phyloP scores from a whole-genome alignment of 441 rosid species.

The Geranium incanum region DNA sequence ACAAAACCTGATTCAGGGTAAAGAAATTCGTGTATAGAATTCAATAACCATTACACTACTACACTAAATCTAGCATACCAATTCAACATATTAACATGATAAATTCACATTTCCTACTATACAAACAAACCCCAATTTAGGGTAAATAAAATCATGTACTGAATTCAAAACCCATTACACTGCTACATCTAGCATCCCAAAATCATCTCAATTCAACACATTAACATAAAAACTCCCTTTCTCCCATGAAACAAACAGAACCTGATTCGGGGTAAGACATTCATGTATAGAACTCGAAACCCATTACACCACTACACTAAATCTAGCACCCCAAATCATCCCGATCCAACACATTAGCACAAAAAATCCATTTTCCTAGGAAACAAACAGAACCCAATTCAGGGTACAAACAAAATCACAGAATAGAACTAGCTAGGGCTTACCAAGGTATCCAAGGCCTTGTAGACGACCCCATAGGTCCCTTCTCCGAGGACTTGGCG shows the following conservation, averaged over 20 bases:
- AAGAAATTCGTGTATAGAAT: too few species aligned
- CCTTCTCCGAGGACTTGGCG: constrained; percentile 8
- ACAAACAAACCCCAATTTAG: too few species aligned
- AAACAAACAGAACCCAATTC: background rate
- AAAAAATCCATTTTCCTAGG: background rate
- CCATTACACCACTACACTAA: background rate
- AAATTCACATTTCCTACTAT: too few species aligned
- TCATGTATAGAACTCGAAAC: background rate
- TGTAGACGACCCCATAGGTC: constrained; percentile 6
- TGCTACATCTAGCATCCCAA: too few species aligned
- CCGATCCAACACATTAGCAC: background rate
- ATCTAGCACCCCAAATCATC: background rate
- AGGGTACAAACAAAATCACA: background rate
- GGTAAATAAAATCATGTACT: too few species aligned
- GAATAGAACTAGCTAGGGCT: background rate
- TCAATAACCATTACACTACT: background rate
- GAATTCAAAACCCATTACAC: too few species aligned
- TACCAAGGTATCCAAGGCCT: constrained; percentile 4
- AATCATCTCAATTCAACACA: too few species aligned
- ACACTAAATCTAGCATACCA: background rate
- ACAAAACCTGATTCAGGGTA: too few species aligned
- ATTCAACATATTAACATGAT: background rate
- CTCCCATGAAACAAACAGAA: too few species aligned
- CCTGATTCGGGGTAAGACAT: too few species aligned
- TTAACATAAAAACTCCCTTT: too few species aligned